These are phyloP conservation scores for Lichtheimia corymbifera DNA, from an alignment of 371 early-diverging fungal genomes.

Conservation along the genomic window DNA sequence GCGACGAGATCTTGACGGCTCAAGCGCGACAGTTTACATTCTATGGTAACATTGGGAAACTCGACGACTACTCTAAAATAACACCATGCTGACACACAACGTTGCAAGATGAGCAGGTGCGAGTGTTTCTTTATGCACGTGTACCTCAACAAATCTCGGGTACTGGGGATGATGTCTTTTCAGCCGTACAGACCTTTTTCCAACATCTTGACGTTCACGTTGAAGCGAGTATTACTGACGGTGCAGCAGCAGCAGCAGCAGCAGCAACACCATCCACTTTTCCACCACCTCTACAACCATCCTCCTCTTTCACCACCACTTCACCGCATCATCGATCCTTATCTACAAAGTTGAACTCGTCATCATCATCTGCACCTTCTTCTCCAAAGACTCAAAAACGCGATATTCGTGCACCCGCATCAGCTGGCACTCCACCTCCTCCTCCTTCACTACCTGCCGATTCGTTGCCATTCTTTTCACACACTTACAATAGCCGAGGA, in stretches of 20 bases:
- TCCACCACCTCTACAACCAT: conserved; percentile 21
- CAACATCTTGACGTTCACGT: conserved; percentile 61
- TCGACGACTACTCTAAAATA: background rate
- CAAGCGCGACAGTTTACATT: conserved; percentile 44
- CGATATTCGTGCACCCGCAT: conserved; percentile 8
- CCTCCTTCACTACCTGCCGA: background rate
- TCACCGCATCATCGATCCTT: conserved; percentile 24
- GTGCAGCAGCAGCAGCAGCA: conserved; percentile 9
- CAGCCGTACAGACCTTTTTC: conserved; percentile 41
- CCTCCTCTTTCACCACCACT: conserved; percentile 17
- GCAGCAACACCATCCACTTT: conserved; percentile 2
- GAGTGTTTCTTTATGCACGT: conserved; percentile 34
- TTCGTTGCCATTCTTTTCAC: conserved; percentile 55
- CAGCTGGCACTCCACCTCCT: conserved; percentile 1
- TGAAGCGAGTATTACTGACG: conserved; percentile 57
- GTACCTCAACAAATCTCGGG: conserved; percentile 35
- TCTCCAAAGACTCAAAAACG: conserved; percentile 35
- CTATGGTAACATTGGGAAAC: conserved; percentile 28
- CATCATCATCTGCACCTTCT: conserved; percentile 20
- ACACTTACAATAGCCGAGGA: conserved; percentile 52
- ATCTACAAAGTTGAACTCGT: conserved; percentile 15
- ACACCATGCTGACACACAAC: background rate
- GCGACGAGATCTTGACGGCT: conserved; percentile 19
- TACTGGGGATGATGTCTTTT: conserved; percentile 27
- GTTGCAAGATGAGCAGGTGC: conserved; percentile 41